Evolutionary conservation across 148 eudicot genomes (phyloP).

Genomic region (Camellia granthamiana): DNA sequence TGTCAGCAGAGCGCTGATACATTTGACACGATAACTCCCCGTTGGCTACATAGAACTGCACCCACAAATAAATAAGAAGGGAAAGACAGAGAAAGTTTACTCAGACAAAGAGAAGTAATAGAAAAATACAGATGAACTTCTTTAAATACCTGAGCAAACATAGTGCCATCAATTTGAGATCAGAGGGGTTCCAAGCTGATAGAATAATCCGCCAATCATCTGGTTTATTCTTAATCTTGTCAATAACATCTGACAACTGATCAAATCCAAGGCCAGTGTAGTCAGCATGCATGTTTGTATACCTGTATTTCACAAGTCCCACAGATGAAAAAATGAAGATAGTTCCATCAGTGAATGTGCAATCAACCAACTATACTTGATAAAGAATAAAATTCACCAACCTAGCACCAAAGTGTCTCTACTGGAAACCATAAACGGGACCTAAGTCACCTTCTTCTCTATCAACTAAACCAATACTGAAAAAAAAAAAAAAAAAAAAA

Average conservation of each 20-base stretch:
- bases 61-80: background rate
- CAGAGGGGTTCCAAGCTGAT: slow-evolving; percentile 97
- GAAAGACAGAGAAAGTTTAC: background rate
- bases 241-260: slow-evolving; percentile 75
- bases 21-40: slow-evolving; percentile 94
- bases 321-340: background rate
- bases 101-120: background rate
- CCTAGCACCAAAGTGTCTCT: slow-evolving; percentile 98
- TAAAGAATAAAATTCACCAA: slow-evolving; percentile 17
- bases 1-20: slow-evolving; percentile 98
- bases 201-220: slow-evolving; percentile 86
- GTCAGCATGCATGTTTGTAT: slow-evolving; percentile 85
- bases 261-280: slow-evolving; percentile 93
- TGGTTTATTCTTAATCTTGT: slow-evolving; percentile 85
- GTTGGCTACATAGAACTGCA: slow-evolving; percentile 86
- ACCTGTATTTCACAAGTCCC: slow-evolving; percentile 40
- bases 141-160: slow-evolving; percentile 66
- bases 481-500: background rate
- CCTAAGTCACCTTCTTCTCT: slow-evolving; percentile 98
- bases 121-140: background rate
- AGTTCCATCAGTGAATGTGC: background rate
- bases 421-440: slow-evolving; percentile 95
- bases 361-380: background rate
- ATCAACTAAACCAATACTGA: slow-evolving; percentile 76
- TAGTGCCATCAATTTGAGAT: slow-evolving; percentile 85